Percentiles rank a stretch among this genome's conserved stretches.
Evolutionary conservation across 768 basidiomycete genomes (phyloP).

Genomic region (Termitomyces sp.): DNA sequence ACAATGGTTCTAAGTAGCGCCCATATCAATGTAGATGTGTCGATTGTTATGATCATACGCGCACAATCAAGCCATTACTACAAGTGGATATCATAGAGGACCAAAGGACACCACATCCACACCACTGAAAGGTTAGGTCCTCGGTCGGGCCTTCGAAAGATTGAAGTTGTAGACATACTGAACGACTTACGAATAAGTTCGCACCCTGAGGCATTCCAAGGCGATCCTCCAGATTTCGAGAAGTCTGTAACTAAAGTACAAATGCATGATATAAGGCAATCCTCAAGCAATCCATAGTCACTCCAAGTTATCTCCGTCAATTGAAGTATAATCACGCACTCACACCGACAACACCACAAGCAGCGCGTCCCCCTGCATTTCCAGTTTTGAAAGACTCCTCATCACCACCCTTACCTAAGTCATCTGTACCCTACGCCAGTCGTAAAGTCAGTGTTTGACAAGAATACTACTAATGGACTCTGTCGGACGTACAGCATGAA

Average conservation of each 20-base stretch:
- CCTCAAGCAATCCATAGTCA: neutral
- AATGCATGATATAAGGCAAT: neutral
- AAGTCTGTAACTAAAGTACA: neutral
- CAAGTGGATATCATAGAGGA: neutral
- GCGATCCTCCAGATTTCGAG: neutral
- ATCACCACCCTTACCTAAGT: conserved; percentile 66
- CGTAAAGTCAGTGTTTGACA: neutral
- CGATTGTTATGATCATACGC: neutral
- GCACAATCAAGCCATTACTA: neutral
- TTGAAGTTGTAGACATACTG: neutral
- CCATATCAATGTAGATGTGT: neutral
- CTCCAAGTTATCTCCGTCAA: neutral
- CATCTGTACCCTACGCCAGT: conserved; percentile 54
- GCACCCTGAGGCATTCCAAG: neutral
- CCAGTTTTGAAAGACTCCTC: conserved; percentile 73
- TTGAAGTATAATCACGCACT: neutral
- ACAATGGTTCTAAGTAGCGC: neutral
- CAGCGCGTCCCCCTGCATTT: conserved; percentile 70
- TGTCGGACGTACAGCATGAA: conserved; percentile 51
- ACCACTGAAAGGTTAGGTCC: neutral
- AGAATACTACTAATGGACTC: too few relatives aligned
- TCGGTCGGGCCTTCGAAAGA: neutral
- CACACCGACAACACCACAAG: conserved; percentile 77
- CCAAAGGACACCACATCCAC: neutral
- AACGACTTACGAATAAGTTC: neutral